These are phyloP conservation scores for Ophiostoma quercus DNA, from an alignment of 2,329 filamentous ascomycete genomes.

Conservation along the genomic window DNA sequence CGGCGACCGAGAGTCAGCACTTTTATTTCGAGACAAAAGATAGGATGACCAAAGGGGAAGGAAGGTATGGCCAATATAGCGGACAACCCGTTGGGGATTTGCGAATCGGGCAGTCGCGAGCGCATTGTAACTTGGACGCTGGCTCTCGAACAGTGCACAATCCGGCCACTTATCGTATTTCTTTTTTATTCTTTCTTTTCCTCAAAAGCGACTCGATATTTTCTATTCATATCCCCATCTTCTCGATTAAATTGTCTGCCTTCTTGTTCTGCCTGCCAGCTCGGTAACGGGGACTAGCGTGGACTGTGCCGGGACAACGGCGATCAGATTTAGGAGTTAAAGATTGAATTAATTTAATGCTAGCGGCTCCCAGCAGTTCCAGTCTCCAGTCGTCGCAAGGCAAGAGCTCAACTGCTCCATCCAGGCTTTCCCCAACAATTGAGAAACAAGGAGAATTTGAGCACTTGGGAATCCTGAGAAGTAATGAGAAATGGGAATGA, in stretches of 20 bases:
- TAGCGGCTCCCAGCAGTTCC: conserved; percentile 14
- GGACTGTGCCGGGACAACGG: conserved; percentile 20
- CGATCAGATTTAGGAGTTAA: conserved; percentile 8
- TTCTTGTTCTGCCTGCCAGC: not conserved
- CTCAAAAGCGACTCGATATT: not conserved
- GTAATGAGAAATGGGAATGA: not conserved
- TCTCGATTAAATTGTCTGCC: not conserved
- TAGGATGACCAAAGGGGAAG: not conserved
- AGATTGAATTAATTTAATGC: not conserved
- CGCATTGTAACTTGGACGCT: not conserved
- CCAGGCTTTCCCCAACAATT: conserved; percentile 23
- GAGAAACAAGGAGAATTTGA: conserved; percentile 13
- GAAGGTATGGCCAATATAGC: conserved; percentile 2
- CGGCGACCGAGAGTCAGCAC: not conserved
- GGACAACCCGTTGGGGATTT: conserved; percentile 25
- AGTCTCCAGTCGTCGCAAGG: conserved; percentile 8
- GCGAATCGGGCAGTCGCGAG: conserved; percentile 4
- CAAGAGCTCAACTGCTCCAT: conserved; percentile 14
- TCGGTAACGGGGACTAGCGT: not conserved
- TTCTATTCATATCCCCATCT: not conserved
- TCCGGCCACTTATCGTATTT: not conserved
- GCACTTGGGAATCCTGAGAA: not conserved
- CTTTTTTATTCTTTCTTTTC: not conserved
- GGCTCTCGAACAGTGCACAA: not conserved
- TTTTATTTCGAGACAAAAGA: not conserved